A percentile compares a stretch with the other conserved stretches of the same genome.
Conservation (phyloP, 768 basidiomycete species). For the Trametes meyenii region DNA sequence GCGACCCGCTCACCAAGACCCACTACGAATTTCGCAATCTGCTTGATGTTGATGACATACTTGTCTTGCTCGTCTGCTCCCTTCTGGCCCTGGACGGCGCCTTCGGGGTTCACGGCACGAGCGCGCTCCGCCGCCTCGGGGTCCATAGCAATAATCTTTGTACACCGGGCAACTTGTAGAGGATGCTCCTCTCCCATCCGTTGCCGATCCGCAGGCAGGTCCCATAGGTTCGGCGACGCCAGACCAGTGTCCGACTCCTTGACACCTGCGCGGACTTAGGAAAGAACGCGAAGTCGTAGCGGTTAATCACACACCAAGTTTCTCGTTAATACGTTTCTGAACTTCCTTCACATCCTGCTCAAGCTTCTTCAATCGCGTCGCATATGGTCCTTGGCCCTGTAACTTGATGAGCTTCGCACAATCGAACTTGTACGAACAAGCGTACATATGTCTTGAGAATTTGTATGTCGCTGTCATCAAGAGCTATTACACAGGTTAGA, state of each 20-base stretch:
- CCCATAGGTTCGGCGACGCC: constrained; percentile 97
- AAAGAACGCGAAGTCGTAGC: background rate
- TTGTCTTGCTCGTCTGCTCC: constrained; percentile 99
- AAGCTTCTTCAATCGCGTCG: constrained; percentile 80
- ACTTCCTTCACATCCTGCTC: constrained; percentile 94
- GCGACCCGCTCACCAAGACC: constrained; percentile 96
- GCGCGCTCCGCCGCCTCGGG: constrained; percentile 76
- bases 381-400: constrained; percentile 98
- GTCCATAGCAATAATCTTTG: constrained; percentile 93
- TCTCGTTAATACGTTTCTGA: constrained; percentile 97
- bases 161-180: constrained; percentile 95
- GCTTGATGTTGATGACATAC: constrained; percentile 99
- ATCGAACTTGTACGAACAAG: constrained; percentile 15
- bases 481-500: constrained; percentile 51
- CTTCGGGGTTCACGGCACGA: constrained; percentile 74
- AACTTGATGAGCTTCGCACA: constrained; percentile 1
- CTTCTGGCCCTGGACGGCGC: constrained; percentile 84
- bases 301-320: constrained; percentile 64
- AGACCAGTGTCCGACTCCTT: constrained; percentile 99
- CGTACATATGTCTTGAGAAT: constrained; percentile 97
- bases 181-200: constrained; percentile 93
- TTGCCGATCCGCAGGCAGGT: constrained; percentile 88
- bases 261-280: constrained; percentile 56
- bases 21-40: constrained; percentile 99
- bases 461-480: constrained; percentile 98